These are phyloP conservation scores for Eremomyces bilateralis DNA, from an alignment of 495 filamentous ascomycete genomes.

Conservation along the genomic window DNA sequence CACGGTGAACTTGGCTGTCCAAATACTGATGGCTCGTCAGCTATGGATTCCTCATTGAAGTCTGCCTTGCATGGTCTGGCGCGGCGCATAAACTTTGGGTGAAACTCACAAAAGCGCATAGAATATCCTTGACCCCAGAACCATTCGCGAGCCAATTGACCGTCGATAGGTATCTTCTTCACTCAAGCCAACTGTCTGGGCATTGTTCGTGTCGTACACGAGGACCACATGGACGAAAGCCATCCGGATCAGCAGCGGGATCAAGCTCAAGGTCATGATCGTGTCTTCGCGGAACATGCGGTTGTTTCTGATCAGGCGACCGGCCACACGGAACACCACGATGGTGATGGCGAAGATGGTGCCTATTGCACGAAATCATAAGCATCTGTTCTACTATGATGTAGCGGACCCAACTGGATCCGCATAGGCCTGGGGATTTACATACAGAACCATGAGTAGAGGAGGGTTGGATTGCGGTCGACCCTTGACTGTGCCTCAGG, in stretches of 20 bases:
- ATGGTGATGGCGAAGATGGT: constrained; percentile 61
- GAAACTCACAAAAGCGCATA: constrained; percentile 42
- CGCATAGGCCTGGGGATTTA: neutral
- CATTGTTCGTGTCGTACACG: constrained; percentile 76
- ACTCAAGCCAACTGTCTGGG: constrained; percentile 24
- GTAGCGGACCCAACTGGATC: too few species aligned
- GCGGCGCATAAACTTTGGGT: too few species aligned
- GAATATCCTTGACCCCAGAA: constrained; percentile 41
- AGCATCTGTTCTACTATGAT: too few species aligned
- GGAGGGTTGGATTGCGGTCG: neutral
- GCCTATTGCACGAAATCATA: constrained; percentile 66
- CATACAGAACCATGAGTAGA: neutral
- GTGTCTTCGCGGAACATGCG: constrained; percentile 72
- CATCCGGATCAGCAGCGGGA: constrained; percentile 69
- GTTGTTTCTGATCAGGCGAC: constrained; percentile 64
- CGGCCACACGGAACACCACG: constrained; percentile 52
- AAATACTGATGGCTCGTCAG: constrained; percentile 36
- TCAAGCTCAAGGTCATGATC: constrained; percentile 54
- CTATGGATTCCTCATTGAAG: too few species aligned
- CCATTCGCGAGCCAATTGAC: constrained; percentile 38
- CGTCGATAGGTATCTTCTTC: constrained; percentile 22
- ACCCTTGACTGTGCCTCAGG: neutral
- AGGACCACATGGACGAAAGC: constrained; percentile 69
- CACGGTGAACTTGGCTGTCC: constrained; percentile 78
- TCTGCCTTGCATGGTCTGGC: too few species aligned